phyloP scores from a whole-genome alignment of 2,329 filamentous ascomycete species.

The Neofusicoccum sp. region DNA sequence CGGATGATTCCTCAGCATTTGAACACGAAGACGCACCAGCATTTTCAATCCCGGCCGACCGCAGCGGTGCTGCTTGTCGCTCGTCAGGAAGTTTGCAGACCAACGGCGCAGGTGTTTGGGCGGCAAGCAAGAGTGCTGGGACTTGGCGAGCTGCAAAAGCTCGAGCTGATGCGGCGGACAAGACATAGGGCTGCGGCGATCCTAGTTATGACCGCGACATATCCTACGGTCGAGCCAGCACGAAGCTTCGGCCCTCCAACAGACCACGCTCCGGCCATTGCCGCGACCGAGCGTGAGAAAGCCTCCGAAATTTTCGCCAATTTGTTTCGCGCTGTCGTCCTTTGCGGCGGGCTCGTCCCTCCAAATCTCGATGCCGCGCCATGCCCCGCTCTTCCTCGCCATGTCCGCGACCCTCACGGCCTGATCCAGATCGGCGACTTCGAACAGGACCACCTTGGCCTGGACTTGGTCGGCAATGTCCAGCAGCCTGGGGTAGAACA shows the following conservation, averaged over 20 bases:
- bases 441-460: conserved; percentile 65
- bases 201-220: neutral
- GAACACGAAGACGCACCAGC: too few relatives aligned
- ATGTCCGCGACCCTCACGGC: conserved; percentile 65
- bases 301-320: neutral
- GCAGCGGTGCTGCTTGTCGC: too few relatives aligned
- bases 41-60: too few relatives aligned
- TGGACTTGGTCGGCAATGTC: conserved; percentile 53
- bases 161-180: too few relatives aligned
- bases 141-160: too few relatives aligned
- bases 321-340: conserved; percentile 24
- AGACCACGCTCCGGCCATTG: conserved; percentile 48
- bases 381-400: conserved; percentile 30
- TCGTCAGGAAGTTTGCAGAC: too few relatives aligned
- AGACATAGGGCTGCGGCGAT: too few relatives aligned
- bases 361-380: conserved; percentile 66
- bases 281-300: conserved; percentile 39
- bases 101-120: too few relatives aligned
- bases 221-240: conserved; percentile 29
- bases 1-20: too few relatives aligned
- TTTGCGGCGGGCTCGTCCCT: conserved; percentile 57
- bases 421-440: conserved; percentile 72
- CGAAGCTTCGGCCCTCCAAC: conserved; percentile 38
- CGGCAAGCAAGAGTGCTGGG: too few relatives aligned
- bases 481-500: conserved; percentile 71